Percentiles rank a stretch among this genome's conserved stretches.
These are phyloP conservation scores for Aspergillus awamori DNA, from an alignment of 2,329 filamentous ascomycete species.

Conservation along the genomic window DNA sequence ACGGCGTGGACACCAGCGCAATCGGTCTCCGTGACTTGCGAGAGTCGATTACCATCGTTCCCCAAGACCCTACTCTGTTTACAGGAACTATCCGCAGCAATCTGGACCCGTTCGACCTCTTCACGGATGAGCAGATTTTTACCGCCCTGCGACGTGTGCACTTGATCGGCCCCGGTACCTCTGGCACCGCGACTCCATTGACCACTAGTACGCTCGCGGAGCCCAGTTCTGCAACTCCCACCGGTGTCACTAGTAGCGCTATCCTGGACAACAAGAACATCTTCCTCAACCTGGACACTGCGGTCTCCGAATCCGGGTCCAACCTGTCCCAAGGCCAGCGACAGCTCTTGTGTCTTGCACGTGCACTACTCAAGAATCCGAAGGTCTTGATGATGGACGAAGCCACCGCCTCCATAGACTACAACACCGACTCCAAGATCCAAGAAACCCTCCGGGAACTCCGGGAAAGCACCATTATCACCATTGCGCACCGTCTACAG, in stretches of 20 bases:
- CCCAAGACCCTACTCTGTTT: conserved; percentile 91
- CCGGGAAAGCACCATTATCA: conserved; percentile 84
- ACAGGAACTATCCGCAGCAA: conserved; percentile 90
- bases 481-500: conserved; percentile 91
- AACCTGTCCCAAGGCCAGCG: conserved; percentile 96
- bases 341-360: conserved; percentile 89
- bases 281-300: conserved; percentile 82
- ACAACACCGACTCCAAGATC: conserved; percentile 92
- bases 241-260: conserved; percentile 22
- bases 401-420: conserved; percentile 96
- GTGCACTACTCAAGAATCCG: conserved; percentile 86
- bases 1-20: conserved; percentile 82
- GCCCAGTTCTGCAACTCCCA: conserved; percentile 20
- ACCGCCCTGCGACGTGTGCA: conserved; percentile 84
- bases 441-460: conserved; percentile 95
- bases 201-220: conserved; percentile 35
- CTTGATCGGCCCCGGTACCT: conserved; percentile 62
- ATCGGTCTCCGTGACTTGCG: conserved; percentile 94
- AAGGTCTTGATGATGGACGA: conserved; percentile 99
- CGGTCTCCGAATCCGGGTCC: conserved; percentile 85
- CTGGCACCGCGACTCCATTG: conserved; percentile 40
- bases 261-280: conserved; percentile 83
- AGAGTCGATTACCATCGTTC: conserved; percentile 94
- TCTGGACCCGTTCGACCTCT: conserved; percentile 85
- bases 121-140: conserved; percentile 90